A percentile compares a stretch with the other conserved stretches of the same genome.
phyloP scores from a whole-genome alignment of 2,329 filamentous ascomycete genomes.

The Alternaria incomplexa region DNA sequence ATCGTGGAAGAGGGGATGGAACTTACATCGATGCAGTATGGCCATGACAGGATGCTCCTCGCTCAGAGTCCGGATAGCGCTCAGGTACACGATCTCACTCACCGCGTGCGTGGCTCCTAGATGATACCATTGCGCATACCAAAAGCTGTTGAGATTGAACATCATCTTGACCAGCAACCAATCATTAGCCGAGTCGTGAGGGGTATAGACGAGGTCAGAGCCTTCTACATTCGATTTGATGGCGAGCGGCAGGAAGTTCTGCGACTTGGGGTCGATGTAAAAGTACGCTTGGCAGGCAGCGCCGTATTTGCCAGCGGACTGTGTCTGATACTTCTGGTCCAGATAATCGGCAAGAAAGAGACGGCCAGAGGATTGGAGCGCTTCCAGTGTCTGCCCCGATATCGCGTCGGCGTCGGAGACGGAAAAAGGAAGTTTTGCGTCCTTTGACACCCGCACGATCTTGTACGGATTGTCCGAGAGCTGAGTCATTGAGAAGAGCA shows the following conservation, averaged over 20 bases:
- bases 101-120: constrained; percentile 54
- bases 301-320: constrained; percentile 25
- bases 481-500: constrained; percentile 20
- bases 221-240: constrained; percentile 55
- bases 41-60: constrained; percentile 53
- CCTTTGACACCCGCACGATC: constrained; percentile 7
- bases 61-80: constrained; percentile 56
- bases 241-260: constrained; percentile 57
- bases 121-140: constrained; percentile 54
- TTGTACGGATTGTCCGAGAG: constrained; percentile 12
- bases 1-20: neutral
- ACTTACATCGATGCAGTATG: constrained; percentile 32
- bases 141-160: constrained; percentile 58
- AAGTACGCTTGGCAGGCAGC: constrained; percentile 57
- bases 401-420: neutral
- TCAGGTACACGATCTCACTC: constrained; percentile 53
- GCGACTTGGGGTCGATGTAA: constrained; percentile 49
- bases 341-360: constrained; percentile 26
- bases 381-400: constrained; percentile 26
- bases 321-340: neutral
- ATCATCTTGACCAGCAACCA: constrained; percentile 61
- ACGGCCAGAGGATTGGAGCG: constrained; percentile 46
- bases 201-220: constrained; percentile 55
- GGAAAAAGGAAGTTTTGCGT: constrained; percentile 7
- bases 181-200: constrained; percentile 52